Conservation (phyloP, 2,329 filamentous ascomycete species). For the Tothia fuscella region DNA sequence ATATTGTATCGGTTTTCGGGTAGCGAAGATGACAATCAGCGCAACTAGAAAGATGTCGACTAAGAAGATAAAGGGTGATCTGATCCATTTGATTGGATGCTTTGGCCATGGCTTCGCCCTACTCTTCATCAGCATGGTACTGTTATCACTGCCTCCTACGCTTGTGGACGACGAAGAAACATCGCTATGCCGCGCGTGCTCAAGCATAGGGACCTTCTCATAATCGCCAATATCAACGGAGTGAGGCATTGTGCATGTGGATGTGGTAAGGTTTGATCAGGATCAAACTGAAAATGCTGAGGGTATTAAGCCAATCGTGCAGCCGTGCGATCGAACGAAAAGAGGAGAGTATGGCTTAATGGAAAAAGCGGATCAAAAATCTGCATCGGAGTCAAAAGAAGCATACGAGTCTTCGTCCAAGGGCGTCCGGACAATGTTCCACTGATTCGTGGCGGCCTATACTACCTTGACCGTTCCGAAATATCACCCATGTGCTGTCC, state of each 20-base stretch:
- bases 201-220: constrained; percentile 7
- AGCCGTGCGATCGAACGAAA: too few relatives aligned
- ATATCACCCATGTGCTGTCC: too few relatives aligned
- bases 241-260: constrained; percentile 1
- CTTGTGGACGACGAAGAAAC: background rate
- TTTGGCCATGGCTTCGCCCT: constrained; percentile 1
- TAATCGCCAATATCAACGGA: constrained; percentile 3
- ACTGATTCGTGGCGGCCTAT: too few relatives aligned
- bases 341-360: too few relatives aligned
- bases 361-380: too few relatives aligned
- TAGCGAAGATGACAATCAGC: constrained; percentile 5
- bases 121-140: background rate
- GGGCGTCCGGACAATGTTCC: too few relatives aligned
- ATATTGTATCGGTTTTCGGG: background rate
- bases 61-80: constrained; percentile 8
- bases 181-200: background rate
- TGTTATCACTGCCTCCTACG: background rate
- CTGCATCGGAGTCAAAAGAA: too few relatives aligned
- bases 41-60: constrained; percentile 2
- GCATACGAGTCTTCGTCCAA: too few relatives aligned
- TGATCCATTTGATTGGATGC: background rate
- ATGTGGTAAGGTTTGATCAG: too few relatives aligned
- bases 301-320: too few relatives aligned
- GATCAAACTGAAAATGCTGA: too few relatives aligned
- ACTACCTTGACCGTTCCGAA: too few relatives aligned